Percentiles rank a stretch among this genome's conserved stretches.
Evolutionary conservation across 768 basidiomycete genomes (phyloP).

Genomic region (Mrakia gelida): DNA sequence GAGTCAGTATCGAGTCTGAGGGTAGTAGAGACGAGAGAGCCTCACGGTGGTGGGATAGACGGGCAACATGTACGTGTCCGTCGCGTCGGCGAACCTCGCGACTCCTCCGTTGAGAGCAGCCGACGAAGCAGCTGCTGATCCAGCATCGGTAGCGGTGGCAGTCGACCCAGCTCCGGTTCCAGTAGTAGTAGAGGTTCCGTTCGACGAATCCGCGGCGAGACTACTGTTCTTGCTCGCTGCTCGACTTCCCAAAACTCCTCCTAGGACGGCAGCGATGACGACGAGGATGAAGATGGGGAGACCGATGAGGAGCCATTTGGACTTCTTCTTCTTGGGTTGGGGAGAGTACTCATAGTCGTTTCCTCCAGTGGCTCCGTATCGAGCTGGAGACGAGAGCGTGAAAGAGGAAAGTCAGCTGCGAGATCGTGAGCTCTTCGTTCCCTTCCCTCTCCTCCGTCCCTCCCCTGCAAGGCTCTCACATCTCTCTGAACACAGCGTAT

Average conservation of each 20-base stretch:
- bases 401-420: too few relatives aligned
- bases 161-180: not conserved
- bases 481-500: too few relatives aligned
- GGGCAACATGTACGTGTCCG: conserved; percentile 74
- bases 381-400: not conserved
- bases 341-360: conserved; percentile 31
- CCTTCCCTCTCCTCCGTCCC: too few relatives aligned
- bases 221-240: conserved; percentile 49
- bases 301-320: conserved; percentile 47
- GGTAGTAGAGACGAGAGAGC: conserved; percentile 31
- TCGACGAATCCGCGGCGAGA: conserved; percentile 28
- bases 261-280: conserved; percentile 51
- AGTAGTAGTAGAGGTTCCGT: not conserved
- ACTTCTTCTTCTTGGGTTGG: conserved; percentile 19
- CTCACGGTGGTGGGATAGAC: conserved; percentile 83
- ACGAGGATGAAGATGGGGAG: conserved; percentile 41
- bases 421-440: too few relatives aligned
- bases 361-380: conserved; percentile 23
- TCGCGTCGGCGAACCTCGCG: conserved; percentile 47
- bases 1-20: too few relatives aligned
- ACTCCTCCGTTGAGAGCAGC: conserved; percentile 46
- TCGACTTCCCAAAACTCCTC: conserved; percentile 72
- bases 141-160: conserved; percentile 17
- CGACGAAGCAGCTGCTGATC: conserved; percentile 17
- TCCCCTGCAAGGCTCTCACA: too few relatives aligned